Evolutionary conservation across 1,284 basidiomycete species (phyloP).

Genomic region (Sphaerobolus stellatus): DNA sequence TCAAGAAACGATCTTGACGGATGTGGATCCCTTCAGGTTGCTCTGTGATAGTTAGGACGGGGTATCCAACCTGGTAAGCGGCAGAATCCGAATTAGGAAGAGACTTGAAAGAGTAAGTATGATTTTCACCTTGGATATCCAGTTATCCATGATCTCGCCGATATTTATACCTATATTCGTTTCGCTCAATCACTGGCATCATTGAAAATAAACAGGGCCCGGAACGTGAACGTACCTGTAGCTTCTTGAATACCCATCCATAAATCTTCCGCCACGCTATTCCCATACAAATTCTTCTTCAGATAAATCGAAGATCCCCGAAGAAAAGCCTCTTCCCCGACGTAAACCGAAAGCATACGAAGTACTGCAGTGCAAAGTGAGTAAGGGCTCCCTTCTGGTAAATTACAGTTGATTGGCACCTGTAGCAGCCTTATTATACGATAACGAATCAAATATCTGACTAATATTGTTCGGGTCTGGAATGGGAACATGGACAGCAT

Average conservation of each 20-base stretch:
- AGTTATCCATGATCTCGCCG: slow-evolving; percentile 84
- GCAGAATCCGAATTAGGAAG: neutral
- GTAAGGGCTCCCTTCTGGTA: slow-evolving; percentile 10
- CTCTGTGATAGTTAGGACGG: slow-evolving; percentile 87
- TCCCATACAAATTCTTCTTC: slow-evolving; percentile 82
- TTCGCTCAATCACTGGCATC: neutral
- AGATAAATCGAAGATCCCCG: slow-evolving; percentile 90
- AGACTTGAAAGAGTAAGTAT: neutral
- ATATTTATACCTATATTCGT: slow-evolving; percentile 70
- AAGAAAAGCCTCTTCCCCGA: slow-evolving; percentile 90
- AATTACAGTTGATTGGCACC: slow-evolving; percentile 37
- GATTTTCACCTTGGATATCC: slow-evolving; percentile 79
- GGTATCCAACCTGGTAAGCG: slow-evolving; percentile 71
- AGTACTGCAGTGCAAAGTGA: slow-evolving; percentile 54
- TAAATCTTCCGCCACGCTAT: slow-evolving; percentile 84
- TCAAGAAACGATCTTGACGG: slow-evolving; percentile 91
- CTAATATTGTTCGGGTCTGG: slow-evolving; percentile 86
- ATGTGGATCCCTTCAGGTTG: slow-evolving; percentile 68
- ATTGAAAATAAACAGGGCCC: neutral
- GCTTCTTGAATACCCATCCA: slow-evolving; percentile 87
- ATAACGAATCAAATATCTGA: slow-evolving; percentile 87
- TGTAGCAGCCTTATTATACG: slow-evolving; percentile 85
- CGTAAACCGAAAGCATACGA: slow-evolving; percentile 87
- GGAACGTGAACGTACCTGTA: slow-evolving; percentile 44
- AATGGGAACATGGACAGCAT: slow-evolving; percentile 93